Percentiles rank a stretch among this genome's conserved stretches.
These are phyloP conservation scores for Pseudopyricularia javanii DNA, from an alignment of 2,329 filamentous ascomycete genomes.

Conservation along the genomic window DNA sequence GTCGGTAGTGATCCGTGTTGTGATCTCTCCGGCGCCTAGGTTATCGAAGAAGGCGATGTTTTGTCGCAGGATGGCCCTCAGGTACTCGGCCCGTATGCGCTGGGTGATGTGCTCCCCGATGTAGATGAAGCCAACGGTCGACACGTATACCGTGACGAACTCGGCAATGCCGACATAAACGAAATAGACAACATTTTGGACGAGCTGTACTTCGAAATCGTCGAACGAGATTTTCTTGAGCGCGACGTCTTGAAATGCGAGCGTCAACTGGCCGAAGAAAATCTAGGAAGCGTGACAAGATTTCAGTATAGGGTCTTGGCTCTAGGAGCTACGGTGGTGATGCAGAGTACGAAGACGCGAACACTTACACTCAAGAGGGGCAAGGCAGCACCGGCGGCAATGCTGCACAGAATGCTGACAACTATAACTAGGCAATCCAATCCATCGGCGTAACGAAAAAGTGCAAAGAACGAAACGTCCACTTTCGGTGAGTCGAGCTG, in stretches of 20 bases:
- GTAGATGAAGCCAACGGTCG: conserved; percentile 84
- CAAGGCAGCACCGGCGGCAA: conserved; percentile 61
- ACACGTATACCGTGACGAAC: conserved; percentile 65
- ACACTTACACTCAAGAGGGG: conserved; percentile 62
- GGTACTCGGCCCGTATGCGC: conserved; percentile 72
- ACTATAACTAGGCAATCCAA: conserved; percentile 52
- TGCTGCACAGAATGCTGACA: conserved; percentile 50
- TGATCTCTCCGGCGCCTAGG: conserved; percentile 83
- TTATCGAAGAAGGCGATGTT: conserved; percentile 94
- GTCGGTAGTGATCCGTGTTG: conserved; percentile 86
- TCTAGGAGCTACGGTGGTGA: not conserved
- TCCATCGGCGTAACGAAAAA: conserved; percentile 59
- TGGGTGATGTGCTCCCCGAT: conserved; percentile 67
- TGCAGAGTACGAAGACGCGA: not conserved
- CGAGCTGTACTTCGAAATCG: conserved; percentile 48
- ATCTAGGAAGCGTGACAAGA: conserved; percentile 20
- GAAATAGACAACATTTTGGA: conserved; percentile 64
- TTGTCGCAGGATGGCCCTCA: conserved; percentile 72
- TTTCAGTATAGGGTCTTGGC: not conserved
- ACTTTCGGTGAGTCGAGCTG: conserved; percentile 56
- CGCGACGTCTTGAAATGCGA: conserved; percentile 57
- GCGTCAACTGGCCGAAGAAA: conserved; percentile 67
- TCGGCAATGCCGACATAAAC: conserved; percentile 74
- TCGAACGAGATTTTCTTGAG: conserved; percentile 29
- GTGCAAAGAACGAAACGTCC: conserved; percentile 49